These are phyloP conservation scores for Ceriops decandra DNA, from an alignment of 345 rosid genomes.

Conservation along the genomic window DNA sequence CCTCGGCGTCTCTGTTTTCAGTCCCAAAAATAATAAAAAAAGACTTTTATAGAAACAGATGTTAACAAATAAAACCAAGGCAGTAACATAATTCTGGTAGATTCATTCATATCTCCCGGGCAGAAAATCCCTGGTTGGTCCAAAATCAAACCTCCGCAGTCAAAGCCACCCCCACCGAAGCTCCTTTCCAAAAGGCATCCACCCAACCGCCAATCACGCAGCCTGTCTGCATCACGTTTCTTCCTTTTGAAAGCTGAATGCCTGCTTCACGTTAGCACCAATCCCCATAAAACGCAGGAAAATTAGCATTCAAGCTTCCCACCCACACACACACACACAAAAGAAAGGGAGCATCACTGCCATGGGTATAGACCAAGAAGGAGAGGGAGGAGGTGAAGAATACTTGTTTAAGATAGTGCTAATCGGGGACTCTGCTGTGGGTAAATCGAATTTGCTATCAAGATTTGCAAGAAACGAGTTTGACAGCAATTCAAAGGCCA, in stretches of 20 bases:
- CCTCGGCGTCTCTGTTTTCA: too few relatives aligned
- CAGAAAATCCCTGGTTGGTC: too few relatives aligned
- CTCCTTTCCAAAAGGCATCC: background rate
- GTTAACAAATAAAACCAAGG: too few relatives aligned
- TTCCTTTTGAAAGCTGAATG: background rate
- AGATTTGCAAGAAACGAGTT: conserved; percentile 83
- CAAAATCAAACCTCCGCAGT: background rate
- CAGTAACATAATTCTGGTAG: too few relatives aligned
- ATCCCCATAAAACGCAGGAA: background rate
- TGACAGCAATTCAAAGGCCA: conserved; percentile 82
- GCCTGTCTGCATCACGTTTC: background rate
- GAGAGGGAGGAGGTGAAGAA: conserved; percentile 66
- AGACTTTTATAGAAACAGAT: too few relatives aligned
- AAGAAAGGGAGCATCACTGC: background rate
- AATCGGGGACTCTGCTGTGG: conserved; percentile 93
- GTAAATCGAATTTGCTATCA: conserved; percentile 78
- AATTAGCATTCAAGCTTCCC: background rate
- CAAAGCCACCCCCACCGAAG: conserved; percentile 12
- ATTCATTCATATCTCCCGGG: too few relatives aligned
- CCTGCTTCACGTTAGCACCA: conserved; percentile 6
- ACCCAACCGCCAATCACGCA: conserved; percentile 31
- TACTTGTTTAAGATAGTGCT: conserved; percentile 86
- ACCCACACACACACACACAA: background rate
- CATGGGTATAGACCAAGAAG: conserved; percentile 55
- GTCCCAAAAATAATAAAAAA: too few relatives aligned